Evolutionary conservation across 177 flowering plant genomes (phyloP).

Genomic region (Tripterygium wilfordii): DNA sequence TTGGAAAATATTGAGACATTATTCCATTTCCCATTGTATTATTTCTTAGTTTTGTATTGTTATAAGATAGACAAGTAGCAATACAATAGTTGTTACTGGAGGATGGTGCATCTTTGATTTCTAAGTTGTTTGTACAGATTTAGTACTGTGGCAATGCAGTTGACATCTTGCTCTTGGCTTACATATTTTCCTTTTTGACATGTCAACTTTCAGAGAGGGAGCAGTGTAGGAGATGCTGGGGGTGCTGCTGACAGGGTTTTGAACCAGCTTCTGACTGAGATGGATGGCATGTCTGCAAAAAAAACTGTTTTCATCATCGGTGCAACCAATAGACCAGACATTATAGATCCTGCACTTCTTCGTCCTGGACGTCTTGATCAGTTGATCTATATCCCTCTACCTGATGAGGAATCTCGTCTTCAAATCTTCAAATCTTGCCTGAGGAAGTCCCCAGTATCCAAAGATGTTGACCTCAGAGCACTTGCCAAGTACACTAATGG

Average conservation of each 20-base stretch:
- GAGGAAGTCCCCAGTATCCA: conserved; percentile 77
- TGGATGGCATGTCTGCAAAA: conserved; percentile 94
- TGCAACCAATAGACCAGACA: conserved; percentile 89
- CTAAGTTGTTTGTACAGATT: too few relatives aligned
- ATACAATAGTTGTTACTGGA: too few relatives aligned
- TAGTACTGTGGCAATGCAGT: too few relatives aligned
- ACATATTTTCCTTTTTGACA: neutral
- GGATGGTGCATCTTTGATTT: too few relatives aligned
- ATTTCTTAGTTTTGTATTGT: too few relatives aligned
- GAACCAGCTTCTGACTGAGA: conserved; percentile 83
- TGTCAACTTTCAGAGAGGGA: conserved; percentile 54
- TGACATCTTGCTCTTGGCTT: neutral
- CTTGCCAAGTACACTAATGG: conserved; percentile 84
- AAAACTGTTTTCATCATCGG: conserved; percentile 90
- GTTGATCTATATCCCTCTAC: conserved; percentile 82
- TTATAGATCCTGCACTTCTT: conserved; percentile 79
- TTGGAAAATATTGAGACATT: neutral
- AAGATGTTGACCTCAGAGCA: conserved; percentile 72
- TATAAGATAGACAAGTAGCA: too few relatives aligned
- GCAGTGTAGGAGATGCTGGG: conserved; percentile 88
- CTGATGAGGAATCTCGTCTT: conserved; percentile 70
- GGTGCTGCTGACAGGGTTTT: conserved; percentile 91
- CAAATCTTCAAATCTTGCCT: conserved; percentile 76
- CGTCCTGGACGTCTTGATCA: conserved; percentile 93
- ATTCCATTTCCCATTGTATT: too few relatives aligned